Percentiles rank a stretch among this genome's conserved stretches.
Conservation (phyloP, 176 grass and related monocot genomes). For the Paspalum vaginatum region DNA sequence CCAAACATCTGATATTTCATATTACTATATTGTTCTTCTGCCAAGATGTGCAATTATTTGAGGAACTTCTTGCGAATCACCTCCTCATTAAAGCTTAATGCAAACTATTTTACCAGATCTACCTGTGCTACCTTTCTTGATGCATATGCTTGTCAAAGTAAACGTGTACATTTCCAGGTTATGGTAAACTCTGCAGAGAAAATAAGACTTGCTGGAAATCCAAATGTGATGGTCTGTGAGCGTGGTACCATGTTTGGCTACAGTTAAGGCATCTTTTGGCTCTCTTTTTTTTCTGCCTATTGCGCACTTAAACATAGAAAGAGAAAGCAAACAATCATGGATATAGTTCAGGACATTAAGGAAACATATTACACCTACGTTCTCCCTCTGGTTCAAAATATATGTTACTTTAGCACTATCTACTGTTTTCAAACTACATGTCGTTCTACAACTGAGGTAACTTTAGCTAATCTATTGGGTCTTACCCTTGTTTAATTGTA, state of each 20-base stretch:
- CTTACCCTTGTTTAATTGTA: too few species aligned
- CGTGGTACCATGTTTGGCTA: constrained; percentile 98
- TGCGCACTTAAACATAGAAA: not conserved
- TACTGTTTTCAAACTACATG: too few species aligned
- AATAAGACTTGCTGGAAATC: constrained; percentile 91
- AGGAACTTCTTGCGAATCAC: constrained; percentile 1
- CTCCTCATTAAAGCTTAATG: not conserved
- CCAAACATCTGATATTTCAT: too few species aligned
- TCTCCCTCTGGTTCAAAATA: too few species aligned
- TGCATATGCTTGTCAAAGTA: constrained; percentile 20
- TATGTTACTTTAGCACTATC: too few species aligned
- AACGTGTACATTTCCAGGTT: constrained; percentile 49
- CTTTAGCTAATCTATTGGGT: too few species aligned
- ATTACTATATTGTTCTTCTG: constrained; percentile 3
- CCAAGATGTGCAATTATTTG: constrained; percentile 16
- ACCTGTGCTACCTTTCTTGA: not conserved
- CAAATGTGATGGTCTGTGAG: constrained; percentile 98
- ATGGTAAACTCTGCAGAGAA: constrained; percentile 86
- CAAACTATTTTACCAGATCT: not conserved
- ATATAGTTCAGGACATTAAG: not conserved
- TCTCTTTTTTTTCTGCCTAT: constrained; percentile 33
- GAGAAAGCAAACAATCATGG: not conserved
- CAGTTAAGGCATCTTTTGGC: constrained; percentile 67
- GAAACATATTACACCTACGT: too few species aligned
- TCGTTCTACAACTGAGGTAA: too few species aligned